Base-by-base conservation (phyloP, 139 green algal species). In the Deuterostichococcus epilithicus region DNA sequence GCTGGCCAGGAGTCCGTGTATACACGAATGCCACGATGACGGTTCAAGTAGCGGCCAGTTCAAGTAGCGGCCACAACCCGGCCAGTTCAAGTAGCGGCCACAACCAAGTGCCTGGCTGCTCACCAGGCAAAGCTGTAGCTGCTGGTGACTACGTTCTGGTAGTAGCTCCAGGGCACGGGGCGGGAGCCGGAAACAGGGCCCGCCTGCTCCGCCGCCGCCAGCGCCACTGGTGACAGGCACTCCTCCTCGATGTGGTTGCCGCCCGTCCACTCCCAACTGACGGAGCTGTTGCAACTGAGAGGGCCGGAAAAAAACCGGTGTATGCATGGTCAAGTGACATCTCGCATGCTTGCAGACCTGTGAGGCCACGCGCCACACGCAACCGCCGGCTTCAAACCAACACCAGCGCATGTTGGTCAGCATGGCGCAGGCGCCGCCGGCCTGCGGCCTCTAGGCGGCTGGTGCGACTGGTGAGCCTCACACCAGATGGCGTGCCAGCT, bases 81-180 rank as follows among this genome's bases (percentile, higher is more conserved):
- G 13, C 42, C 8, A 52, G 42, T 52, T 8, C 42, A 52, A 23
- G 42, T 52, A 52, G 8, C 13, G 8, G 42, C 42, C 8, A 52
- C 8, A 23, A 13, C 42, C 8, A 52, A 52, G 8, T 52, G 42
- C 42, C 8, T 73, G 68, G 42, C 34, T 6, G 20, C 68, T 10
- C 37, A 47, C 32, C 68, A 34, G 37, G 68, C 32, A 33, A 25
- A 74, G 36, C 35, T 66, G 8, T 36, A 72, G 59, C 72, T 82
- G 28, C 74, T 42, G 2, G 84, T 88, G 38, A 88, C 84, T 13
- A 85, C 81, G 52, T 88, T 88, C 37, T 86, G 81, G 72, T 88
- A 88, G 69, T 82, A 86, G 59, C 34, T 78, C 34, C 75, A 69
- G 0, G 81, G 84, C n/a, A 81, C 72, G n/a, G 63, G 70, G 10